Evolutionary conservation across 306 rosid genomes (phyloP).

Genomic region (Morella rubra): DNA sequence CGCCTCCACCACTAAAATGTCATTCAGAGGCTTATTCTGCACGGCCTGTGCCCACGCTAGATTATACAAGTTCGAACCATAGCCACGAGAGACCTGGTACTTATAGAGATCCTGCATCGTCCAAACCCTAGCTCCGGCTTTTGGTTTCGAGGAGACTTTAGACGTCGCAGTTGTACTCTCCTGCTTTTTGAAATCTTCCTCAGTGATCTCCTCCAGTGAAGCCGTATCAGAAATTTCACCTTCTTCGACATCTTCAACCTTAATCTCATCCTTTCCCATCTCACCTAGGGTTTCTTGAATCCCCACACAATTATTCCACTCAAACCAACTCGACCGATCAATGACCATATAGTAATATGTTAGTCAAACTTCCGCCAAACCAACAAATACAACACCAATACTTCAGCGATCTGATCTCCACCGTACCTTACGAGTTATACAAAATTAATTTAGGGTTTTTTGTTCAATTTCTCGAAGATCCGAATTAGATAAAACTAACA

Average conservation of each 20-base stretch:
- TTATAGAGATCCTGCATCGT: constrained; percentile 67
- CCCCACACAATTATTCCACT: constrained; percentile 28
- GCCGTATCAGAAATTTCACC: constrained; percentile 93
- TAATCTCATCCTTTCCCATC: constrained; percentile 55
- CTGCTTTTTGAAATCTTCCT: constrained; percentile 74
- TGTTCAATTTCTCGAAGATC: constrained; percentile 23
- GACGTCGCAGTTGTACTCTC: constrained; percentile 38
- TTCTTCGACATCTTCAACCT: constrained; percentile 78
- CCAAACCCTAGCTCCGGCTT: constrained; percentile 62
- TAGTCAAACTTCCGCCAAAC: constrained; percentile 4
- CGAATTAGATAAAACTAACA: constrained; percentile 14
- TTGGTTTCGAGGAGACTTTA: constrained; percentile 32
- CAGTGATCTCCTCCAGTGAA: constrained; percentile 90
- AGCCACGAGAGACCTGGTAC: constrained; percentile 68
- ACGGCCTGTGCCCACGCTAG: constrained; percentile 98
- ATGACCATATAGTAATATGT: constrained; percentile 52
- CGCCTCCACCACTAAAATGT: constrained; percentile 64
- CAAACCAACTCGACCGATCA: constrained; percentile 42
- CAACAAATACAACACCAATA: constrained; percentile 1
- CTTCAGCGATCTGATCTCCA: neutral
- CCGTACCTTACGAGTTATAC: neutral
- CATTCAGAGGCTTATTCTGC: constrained; percentile 87
- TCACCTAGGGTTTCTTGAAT: constrained; percentile 31
- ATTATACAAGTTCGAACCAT: constrained; percentile 63
- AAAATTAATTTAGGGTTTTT: constrained; percentile 22